Evolutionary conservation across 176 grass and related monocot species (phyloP).

Genomic region (Rhynchospora pubera): DNA sequence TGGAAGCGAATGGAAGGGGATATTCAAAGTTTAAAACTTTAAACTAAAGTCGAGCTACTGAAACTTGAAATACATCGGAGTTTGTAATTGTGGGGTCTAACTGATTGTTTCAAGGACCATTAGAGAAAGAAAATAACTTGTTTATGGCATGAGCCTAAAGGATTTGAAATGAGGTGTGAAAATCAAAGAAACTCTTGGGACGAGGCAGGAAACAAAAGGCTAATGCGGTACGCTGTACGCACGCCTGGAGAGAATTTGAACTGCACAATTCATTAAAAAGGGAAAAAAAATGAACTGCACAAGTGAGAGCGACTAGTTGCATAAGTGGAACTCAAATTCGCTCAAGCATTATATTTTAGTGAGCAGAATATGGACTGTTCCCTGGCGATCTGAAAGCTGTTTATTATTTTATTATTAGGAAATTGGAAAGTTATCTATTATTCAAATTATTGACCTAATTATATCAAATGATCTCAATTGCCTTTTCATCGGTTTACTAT

Average conservation of each 20-base stretch:
- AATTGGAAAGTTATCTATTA: too few species aligned
- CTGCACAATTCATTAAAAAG: not conserved
- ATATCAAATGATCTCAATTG: too few species aligned
- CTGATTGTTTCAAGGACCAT: not conserved
- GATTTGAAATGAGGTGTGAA: not conserved
- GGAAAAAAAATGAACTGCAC: too few species aligned
- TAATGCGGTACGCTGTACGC: not conserved
- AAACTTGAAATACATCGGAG: conserved; percentile 1
- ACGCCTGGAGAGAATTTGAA: not conserved
- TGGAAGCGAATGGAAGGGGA: conserved; percentile 4
- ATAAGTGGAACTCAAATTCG: too few species aligned
- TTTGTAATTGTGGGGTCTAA: not conserved
- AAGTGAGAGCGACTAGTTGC: too few species aligned
- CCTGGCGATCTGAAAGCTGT: too few species aligned
- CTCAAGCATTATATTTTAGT: too few species aligned
- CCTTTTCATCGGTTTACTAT: too few species aligned
- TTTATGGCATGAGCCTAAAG: not conserved
- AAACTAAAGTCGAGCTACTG: not conserved
- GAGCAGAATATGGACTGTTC: too few species aligned
- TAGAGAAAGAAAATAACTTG: not conserved
- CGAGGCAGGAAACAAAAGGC: not conserved
- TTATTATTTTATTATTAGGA: too few species aligned
- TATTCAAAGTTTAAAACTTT: not conserved
- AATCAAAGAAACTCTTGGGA: not conserved
- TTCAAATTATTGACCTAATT: too few species aligned